These are phyloP conservation scores for Solanum ossicruentum DNA, from an alignment of 257 asterid species.

Conservation along the genomic window DNA sequence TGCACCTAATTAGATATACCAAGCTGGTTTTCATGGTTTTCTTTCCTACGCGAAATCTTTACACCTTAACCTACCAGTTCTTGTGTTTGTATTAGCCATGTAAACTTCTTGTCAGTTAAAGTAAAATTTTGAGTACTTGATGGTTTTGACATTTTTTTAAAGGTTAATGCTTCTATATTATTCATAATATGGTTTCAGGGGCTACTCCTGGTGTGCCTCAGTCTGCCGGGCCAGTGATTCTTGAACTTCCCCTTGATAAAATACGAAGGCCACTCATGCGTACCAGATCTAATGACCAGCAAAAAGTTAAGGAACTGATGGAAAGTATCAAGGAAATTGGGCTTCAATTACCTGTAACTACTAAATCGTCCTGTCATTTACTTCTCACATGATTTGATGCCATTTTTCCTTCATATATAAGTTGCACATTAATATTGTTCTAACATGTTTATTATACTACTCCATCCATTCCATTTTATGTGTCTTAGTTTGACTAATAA, in stretches of 20 bases:
- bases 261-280: constrained; percentile 90
- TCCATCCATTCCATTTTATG: background rate
- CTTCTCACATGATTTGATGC: background rate
- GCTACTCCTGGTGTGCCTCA: constrained; percentile 52
- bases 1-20: background rate
- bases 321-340: constrained; percentile 75
- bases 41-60: background rate
- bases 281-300: constrained; percentile 69
- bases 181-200: constrained; percentile 26
- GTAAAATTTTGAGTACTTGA: background rate
- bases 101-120: background rate
- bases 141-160: background rate
- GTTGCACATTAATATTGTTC: background rate
- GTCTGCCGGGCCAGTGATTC: constrained; percentile 54
- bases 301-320: constrained; percentile 72
- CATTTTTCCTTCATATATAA: background rate
- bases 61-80: background rate
- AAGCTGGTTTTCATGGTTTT: background rate
- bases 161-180: background rate
- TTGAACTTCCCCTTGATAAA: constrained; percentile 77
- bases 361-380: background rate
- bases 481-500: background rate
- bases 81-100: background rate
- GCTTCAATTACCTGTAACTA: constrained; percentile 94
- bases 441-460: background rate